phyloP scores from a whole-genome alignment of 225 moss, liverwort and hornwort species.

The Marchantia paleacea region DNA sequence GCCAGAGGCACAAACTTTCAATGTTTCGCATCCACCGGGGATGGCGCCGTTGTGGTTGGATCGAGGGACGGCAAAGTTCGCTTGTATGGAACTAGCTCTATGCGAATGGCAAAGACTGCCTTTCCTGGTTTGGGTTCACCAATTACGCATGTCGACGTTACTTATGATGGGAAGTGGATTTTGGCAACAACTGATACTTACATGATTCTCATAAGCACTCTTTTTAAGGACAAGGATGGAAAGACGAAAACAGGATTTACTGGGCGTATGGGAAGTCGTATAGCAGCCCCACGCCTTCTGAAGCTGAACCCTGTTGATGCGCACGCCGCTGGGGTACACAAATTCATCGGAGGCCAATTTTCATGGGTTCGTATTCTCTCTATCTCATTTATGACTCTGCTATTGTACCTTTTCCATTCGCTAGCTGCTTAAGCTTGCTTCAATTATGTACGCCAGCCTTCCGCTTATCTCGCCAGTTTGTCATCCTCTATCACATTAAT shows the following conservation, averaged over 20 bases:
- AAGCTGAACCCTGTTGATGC: constrained; percentile 82
- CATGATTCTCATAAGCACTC: constrained; percentile 87
- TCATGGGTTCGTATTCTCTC: constrained; percentile 59
- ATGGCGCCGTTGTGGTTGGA: constrained; percentile 89
- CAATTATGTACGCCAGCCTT: not conserved
- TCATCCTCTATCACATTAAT: not conserved
- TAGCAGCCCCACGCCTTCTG: constrained; percentile 79
- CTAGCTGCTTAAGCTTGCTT: not conserved
- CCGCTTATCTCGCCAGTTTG: not conserved
- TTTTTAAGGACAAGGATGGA: constrained; percentile 89
- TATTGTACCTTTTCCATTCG: not conserved
- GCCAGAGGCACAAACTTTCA: constrained; percentile 81
- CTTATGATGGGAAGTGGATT: constrained; percentile 94
- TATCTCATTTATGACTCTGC: not conserved
- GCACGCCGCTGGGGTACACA: constrained; percentile 61
- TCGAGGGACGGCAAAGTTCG: constrained; percentile 95
- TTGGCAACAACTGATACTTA: constrained; percentile 91
- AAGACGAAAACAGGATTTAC: constrained; percentile 72
- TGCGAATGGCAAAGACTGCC: constrained; percentile 95
- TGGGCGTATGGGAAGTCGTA: constrained; percentile 74
- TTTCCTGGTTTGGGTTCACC: constrained; percentile 90
- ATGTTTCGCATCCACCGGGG: constrained; percentile 85
- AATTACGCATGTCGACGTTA: constrained; percentile 96
- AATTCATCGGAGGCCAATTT: constrained; percentile 84
- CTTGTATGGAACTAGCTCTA: constrained; percentile 80